Base-by-base conservation (phyloP, 371 early-diverging fungal genomes). In the Mortierella sp. region DNA sequence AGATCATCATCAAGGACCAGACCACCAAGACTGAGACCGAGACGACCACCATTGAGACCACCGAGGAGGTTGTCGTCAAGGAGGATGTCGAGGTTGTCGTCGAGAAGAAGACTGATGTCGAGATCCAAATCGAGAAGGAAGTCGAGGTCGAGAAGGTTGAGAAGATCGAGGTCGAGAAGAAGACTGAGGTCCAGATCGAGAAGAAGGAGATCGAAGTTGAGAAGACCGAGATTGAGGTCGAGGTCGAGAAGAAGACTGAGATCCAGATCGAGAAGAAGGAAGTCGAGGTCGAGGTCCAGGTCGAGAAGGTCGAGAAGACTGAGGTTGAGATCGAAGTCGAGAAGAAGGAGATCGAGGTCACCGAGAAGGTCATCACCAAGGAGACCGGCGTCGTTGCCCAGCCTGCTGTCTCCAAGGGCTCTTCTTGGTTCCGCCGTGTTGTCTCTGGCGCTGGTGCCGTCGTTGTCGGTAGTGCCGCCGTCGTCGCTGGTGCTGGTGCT, bases 401-500 rank as follows among this genome's bases (percentile, higher is more conserved):
- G 30, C 63, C 66, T 29, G 64, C 73, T 23, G 64, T 48, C 25
- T 7, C 66, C 37, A 64, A 72, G 64, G 44, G 12, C 0, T n/a
- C 65, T 9, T 25, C 28, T 15, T 64, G 65, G 65, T 57, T 64
- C 57, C 56, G 48, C 21, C 15, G 26, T 7, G 28, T 57, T 18
- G 65, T 57, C 26, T 14, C 65, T 9, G 65, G 65, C n/a, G 57
- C 65, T 11, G 57, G 57, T 29, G 48, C 23, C 7, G 65, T 29
- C 26, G 57, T 48, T 37, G 57, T 48, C n/a, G 66, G 60, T 19
- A 64, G 57, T 9, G 26, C 63, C 15, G 44, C 50, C 9, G 7
- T 62, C 28, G 58, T 58, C n/a, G 58, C 57, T 57, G 71, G 65
- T 44, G 53, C 64, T n/a, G n/a, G n/a, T n/a, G n/a, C n/a, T n/a